phyloP scores from a whole-genome alignment of 768 basidiomycete species.

The Lanmaoa rubissima region DNA sequence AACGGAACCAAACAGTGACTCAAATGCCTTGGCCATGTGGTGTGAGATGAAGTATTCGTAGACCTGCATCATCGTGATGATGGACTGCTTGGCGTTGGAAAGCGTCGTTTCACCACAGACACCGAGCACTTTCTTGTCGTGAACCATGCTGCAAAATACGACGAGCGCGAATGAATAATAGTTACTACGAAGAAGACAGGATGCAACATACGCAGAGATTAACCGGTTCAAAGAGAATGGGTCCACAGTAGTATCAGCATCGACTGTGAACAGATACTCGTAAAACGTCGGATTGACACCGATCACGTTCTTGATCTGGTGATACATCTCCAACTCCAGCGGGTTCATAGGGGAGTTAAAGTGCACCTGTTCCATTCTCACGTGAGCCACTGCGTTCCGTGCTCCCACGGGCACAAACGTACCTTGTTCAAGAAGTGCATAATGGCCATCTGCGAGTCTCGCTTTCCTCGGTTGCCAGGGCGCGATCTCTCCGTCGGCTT shows the following conservation, averaged over 20 bases:
- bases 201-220: constrained; percentile 78
- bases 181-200: neutral
- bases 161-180: neutral
- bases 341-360: constrained; percentile 97
- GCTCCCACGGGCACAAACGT: constrained; percentile 8
- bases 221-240: constrained; percentile 85
- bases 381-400: neutral
- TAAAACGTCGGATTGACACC: constrained; percentile 99
- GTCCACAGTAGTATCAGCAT: constrained; percentile 94
- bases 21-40: constrained; percentile 98
- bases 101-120: constrained; percentile 95
- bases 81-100: constrained; percentile 90
- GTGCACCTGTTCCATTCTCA: constrained; percentile 63
- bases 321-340: constrained; percentile 95
- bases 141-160: constrained; percentile 74
- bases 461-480: constrained; percentile 97
- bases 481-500: constrained; percentile 91
- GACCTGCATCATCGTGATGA: constrained; percentile 98
- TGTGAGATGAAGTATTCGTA: constrained; percentile 99
- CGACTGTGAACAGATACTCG: constrained; percentile 91
- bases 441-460: constrained; percentile 93
- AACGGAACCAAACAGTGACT: constrained; percentile 94
- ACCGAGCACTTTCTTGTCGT: constrained; percentile 91
- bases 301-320: constrained; percentile 99
- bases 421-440: constrained; percentile 99